These are phyloP conservation scores for Papiliotrema nemorosa DNA, from an alignment of 1,284 basidiomycete genomes.

Conservation along the genomic window DNA sequence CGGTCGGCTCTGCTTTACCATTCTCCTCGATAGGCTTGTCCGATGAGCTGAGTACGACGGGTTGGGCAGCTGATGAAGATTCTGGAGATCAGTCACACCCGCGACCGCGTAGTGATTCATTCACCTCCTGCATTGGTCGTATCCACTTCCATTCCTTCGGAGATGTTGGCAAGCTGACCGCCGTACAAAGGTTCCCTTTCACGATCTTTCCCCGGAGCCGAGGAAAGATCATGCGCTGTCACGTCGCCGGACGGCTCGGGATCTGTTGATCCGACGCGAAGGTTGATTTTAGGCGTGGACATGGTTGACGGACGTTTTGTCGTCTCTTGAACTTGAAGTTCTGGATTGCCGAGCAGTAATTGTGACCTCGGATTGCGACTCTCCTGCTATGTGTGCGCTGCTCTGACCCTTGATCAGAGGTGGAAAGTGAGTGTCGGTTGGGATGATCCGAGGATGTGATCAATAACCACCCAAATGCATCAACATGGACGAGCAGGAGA, in stretches of 20 bases:
- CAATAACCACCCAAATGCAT: too few relatives aligned
- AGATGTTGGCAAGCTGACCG: slow-evolving; percentile 46
- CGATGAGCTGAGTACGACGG: slow-evolving; percentile 1
- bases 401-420: too few relatives aligned
- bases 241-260: slow-evolving; percentile 22
- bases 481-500: too few relatives aligned
- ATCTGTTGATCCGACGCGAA: slow-evolving; percentile 28
- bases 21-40: slow-evolving; percentile 13
- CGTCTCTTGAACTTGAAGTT: background rate
- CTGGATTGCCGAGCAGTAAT: background rate
- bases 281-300: slow-evolving; percentile 46
- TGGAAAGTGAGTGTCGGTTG: too few relatives aligned
- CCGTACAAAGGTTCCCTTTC: slow-evolving; percentile 48
- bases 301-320: slow-evolving; percentile 13
- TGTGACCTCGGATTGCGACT: too few relatives aligned
- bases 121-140: slow-evolving; percentile 19
- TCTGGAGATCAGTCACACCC: slow-evolving; percentile 7
- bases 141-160: slow-evolving; percentile 31
- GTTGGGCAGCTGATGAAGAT: slow-evolving; percentile 18
- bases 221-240: slow-evolving; percentile 37
- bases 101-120: slow-evolving; percentile 1
- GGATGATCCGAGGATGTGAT: too few relatives aligned
- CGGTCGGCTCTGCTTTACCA: slow-evolving; percentile 6
- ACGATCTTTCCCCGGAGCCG: slow-evolving; percentile 49
- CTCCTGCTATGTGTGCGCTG: too few relatives aligned